A percentile compares a stretch with the other conserved stretches of the same genome.
phyloP scores from a whole-genome alignment of 441 rosid species.

The Euphorbia schlechtendalii region DNA sequence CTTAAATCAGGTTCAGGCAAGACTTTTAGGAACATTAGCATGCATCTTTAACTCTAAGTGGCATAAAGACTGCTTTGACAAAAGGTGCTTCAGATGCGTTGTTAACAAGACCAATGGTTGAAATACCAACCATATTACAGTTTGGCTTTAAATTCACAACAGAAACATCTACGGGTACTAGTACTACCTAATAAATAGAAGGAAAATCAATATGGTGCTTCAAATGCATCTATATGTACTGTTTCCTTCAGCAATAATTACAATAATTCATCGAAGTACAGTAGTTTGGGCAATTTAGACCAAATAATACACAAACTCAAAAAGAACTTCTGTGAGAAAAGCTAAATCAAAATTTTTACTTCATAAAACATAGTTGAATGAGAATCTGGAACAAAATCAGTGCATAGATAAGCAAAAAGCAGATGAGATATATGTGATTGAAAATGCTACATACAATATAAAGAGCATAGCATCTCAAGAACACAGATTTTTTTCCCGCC shows the following conservation, averaged over 20 bases:
- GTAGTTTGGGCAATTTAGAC: background rate
- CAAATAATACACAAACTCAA: background rate
- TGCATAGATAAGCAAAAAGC: background rate
- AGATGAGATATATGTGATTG: background rate
- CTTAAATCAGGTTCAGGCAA: background rate
- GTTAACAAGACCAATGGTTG: background rate
- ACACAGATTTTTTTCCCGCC: constrained; percentile 61
- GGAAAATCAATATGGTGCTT: background rate
- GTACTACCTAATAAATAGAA: background rate
- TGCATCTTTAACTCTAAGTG: background rate
- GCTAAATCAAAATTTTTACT: background rate
- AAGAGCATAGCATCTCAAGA: constrained; percentile 83
- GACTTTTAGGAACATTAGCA: background rate
- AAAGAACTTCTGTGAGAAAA: background rate
- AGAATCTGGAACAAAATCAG: background rate
- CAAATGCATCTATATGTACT: background rate
- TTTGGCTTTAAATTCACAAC: background rate
- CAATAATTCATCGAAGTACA: background rate
- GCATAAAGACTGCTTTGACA: background rate
- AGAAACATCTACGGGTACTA: background rate
- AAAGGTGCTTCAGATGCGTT: background rate
- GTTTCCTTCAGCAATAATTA: too few species aligned
- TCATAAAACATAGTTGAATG: background rate
- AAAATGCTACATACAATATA: constrained; percentile 51
- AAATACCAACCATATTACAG: background rate